Percentiles rank a stretch among this genome's conserved stretches.
Evolutionary conservation across 1,284 basidiomycete genomes (phyloP).

Genomic region (Ustilago xerochloae): DNA sequence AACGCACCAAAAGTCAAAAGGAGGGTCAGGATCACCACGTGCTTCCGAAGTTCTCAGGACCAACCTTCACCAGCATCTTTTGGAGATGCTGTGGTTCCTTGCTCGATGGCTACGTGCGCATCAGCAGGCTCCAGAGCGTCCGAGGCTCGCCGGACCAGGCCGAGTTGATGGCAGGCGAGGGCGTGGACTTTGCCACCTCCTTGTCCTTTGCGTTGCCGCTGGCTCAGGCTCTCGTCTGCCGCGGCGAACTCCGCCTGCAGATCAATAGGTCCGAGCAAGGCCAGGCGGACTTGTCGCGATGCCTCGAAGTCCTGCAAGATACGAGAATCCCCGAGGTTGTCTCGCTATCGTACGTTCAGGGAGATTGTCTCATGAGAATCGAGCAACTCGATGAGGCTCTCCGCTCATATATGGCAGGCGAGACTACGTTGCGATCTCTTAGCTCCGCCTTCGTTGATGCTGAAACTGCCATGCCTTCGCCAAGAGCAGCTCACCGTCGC

Average conservation of each 20-base stretch:
- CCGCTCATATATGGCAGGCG: constrained; percentile 35
- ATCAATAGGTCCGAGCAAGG: constrained; percentile 40
- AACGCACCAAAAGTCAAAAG: not conserved
- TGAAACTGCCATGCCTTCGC: constrained; percentile 35
- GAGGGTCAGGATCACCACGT: constrained; percentile 2
- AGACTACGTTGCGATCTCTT: constrained; percentile 44
- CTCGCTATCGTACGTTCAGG: constrained; percentile 43
- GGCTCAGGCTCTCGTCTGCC: constrained; percentile 45
- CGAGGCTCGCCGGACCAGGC: constrained; percentile 62
- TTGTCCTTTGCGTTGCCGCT: constrained; percentile 38
- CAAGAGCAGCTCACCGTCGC: constrained; percentile 17
- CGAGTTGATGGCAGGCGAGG: constrained; percentile 56
- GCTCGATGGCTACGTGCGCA: constrained; percentile 29
- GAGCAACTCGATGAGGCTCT: constrained; percentile 46
- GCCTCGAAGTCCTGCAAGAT: constrained; percentile 43
- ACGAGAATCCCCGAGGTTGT: constrained; percentile 47
- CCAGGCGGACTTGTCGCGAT: constrained; percentile 46
- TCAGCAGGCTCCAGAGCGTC: constrained; percentile 48
- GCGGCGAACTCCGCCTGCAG: constrained; percentile 50
- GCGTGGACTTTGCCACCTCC: constrained; percentile 50
- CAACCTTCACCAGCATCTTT: constrained; percentile 30
- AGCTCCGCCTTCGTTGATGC: constrained; percentile 31
- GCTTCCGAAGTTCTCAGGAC: constrained; percentile 36
- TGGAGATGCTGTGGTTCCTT: constrained; percentile 34
- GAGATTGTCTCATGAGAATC: constrained; percentile 47